Evolutionary conservation across 805 yeast genomes (phyloP).

Genomic region (Candida cerambycidarum): DNA sequence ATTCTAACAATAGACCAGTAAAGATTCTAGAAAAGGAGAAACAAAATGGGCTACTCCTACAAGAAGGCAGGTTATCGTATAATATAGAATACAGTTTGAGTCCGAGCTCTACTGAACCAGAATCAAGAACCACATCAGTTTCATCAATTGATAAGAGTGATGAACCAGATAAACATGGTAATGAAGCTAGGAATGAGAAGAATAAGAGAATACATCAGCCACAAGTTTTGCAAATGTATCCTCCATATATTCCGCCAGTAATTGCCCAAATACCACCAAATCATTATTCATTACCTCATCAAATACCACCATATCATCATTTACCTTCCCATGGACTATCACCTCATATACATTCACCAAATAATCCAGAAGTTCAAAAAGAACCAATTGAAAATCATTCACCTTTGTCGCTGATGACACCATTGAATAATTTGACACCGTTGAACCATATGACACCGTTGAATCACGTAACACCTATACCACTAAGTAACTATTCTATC

Average conservation of each 20-base stretch:
- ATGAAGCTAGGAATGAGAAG: neutral
- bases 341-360: neutral
- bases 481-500: neutral
- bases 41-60: slow-evolving; percentile 8
- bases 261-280: neutral
- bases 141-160: neutral
- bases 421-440: neutral
- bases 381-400: neutral
- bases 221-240: neutral
- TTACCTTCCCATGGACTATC: neutral
- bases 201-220: neutral
- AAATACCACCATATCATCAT: neutral
- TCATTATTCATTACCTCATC: neutral
- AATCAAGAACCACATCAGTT: neutral
- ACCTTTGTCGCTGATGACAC: neutral
- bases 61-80: neutral
- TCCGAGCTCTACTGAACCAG: neutral
- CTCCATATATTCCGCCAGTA: neutral
- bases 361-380: neutral
- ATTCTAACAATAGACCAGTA: slow-evolving; percentile 11
- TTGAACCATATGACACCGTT: neutral
- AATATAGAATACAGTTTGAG: neutral
- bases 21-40: slow-evolving; percentile 14
- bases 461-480: neutral
- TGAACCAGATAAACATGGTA: neutral